Base-by-base conservation (phyloP, 148 eudicot genomes). In the Beta vulgaris region DNA sequence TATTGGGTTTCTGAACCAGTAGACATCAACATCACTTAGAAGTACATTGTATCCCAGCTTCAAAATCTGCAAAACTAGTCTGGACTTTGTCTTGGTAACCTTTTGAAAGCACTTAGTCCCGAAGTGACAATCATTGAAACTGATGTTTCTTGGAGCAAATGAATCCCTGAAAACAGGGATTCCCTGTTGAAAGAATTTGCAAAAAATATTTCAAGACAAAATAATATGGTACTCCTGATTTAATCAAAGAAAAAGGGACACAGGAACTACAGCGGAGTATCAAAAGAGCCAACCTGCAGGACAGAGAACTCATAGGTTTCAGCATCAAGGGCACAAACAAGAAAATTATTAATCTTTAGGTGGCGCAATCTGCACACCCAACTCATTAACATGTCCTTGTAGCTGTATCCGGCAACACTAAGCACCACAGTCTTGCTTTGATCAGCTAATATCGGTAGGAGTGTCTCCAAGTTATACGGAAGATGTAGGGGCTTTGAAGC, bases 341-440 rank as follows among this genome's bases (percentile, higher is more conserved):
- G 69, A 82, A 86, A 92, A 73, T 92, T 95, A 25, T 83, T 72
- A 72, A 92, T 71, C 72, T 40, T 77, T 73, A 95, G 87, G 73
- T 74, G 80, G 23, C 87, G 87, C 76, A 95, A 74, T 86, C 92
- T 87, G 82, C 98, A 95, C 14, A 87, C 96, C 98, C 96, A 95
- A 68, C 90, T 95, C 98, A 95, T 95, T 54, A 95, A 76, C 96
- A 95, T 95, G 77, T 95, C 98, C 84, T 88, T 95, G 83, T 95
- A 95, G 82, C 90, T 95, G 75, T 86, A 89, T 61, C 97, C 98
- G 13, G 97, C 93, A 81, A 92, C 74, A 32, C 91, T 89, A 67
- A 95, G 89, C 48, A 90, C 87, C 70, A 95, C 73, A 2, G 91
- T 90, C 74, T 79, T 89, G 73, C 85, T 92, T 79, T 83, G 69